phyloP scores from a whole-genome alignment of 2,329 filamentous ascomycete species.

The Neofusicoccum umdonicola region DNA sequence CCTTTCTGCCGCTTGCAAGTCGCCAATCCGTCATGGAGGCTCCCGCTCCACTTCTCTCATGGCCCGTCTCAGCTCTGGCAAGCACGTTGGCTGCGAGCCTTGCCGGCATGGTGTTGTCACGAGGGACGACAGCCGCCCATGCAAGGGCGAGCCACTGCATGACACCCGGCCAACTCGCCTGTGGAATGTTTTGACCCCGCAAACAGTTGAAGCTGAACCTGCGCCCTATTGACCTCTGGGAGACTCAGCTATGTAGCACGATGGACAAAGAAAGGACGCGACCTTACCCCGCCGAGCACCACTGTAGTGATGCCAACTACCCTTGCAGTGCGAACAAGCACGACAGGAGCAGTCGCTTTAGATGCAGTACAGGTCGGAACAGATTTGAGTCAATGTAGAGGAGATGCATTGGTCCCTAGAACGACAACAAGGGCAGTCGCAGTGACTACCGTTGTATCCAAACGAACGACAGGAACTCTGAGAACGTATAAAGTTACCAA shows the following conservation, averaged over 20 bases:
- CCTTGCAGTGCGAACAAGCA: neutral
- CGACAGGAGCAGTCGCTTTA: neutral
- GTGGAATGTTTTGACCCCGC: neutral
- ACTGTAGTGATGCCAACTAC: too few relatives aligned
- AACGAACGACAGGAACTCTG: slow-evolving; percentile 21
- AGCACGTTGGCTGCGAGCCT: too few relatives aligned
- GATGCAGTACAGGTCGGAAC: neutral
- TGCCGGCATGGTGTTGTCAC: neutral
- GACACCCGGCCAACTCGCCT: neutral
- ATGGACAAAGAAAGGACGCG: too few relatives aligned
- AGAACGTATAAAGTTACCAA: slow-evolving; percentile 24
- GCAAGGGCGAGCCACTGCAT: neutral
- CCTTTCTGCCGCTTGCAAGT: neutral
- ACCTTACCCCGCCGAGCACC: too few relatives aligned
- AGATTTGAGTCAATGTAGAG: neutral
- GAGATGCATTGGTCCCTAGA: slow-evolving; percentile 9
- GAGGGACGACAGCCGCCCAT: neutral
- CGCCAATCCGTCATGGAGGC: neutral
- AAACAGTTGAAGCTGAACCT: neutral
- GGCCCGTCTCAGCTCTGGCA: neutral
- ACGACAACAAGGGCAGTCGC: neutral
- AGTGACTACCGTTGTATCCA: neutral
- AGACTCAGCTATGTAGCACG: too few relatives aligned
- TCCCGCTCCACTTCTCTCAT: neutral
- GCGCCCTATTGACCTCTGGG: too few relatives aligned